Evolutionary conservation across 441 rosid genomes (phyloP).

Genomic region (Pelargonium australe): DNA sequence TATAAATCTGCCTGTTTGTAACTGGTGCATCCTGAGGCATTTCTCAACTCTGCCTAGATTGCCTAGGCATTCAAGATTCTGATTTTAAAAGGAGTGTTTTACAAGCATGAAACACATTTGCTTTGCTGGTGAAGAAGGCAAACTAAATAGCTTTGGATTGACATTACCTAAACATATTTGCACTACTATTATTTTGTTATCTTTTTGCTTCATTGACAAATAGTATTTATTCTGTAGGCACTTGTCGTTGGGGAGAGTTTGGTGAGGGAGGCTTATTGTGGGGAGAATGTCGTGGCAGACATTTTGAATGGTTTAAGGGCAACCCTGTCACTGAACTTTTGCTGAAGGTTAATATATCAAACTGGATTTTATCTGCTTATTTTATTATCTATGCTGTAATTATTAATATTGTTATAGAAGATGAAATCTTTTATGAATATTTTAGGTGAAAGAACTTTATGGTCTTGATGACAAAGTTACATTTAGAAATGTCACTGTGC

Average conservation of each 20-base stretch:
- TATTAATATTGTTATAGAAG: constrained; percentile 9
- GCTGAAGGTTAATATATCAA: constrained; percentile 41
- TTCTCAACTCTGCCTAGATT: neutral
- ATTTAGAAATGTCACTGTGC: constrained; percentile 72
- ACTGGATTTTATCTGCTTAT: constrained; percentile 6
- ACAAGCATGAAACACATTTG: neutral
- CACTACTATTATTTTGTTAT: neutral
- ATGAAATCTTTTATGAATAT: constrained; percentile 5
- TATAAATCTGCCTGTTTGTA: neutral
- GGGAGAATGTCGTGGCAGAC: constrained; percentile 81
- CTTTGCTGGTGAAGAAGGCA: neutral
- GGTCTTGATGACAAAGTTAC: constrained; percentile 67
- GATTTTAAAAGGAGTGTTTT: neutral
- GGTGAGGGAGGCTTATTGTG: constrained; percentile 94
- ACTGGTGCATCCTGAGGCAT: neutral
- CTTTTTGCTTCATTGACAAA: neutral
- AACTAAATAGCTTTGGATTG: neutral
- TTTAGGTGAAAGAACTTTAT: constrained; percentile 86
- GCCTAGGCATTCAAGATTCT: constrained; percentile 3
- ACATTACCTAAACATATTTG: neutral
- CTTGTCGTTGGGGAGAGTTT: constrained; percentile 91
- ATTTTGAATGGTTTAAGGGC: constrained; percentile 94
- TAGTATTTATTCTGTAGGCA: constrained; percentile 40
- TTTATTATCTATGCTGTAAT: constrained; percentile 6
- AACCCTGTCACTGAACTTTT: constrained; percentile 59